Conservation (phyloP, 2,329 filamentous ascomycete genomes). For the Coleophoma cylindrospora region DNA sequence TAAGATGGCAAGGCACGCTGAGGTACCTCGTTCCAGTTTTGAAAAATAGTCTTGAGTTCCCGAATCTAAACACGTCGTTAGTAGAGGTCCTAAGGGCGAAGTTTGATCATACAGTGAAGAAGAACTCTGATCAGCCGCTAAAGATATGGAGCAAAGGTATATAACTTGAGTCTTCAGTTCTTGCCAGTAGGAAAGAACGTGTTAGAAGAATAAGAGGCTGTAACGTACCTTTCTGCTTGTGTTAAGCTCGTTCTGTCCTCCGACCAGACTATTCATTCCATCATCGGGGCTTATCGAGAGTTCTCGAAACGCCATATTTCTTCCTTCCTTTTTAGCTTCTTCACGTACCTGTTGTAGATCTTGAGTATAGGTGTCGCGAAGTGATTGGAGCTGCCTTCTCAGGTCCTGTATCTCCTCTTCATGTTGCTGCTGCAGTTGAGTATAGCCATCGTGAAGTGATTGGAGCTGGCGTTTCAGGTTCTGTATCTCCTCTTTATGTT, state of each 20-base stretch:
- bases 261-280: background rate
- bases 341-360: background rate
- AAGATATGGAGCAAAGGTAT: no score
- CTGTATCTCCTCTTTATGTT: background rate
- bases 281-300: slow-evolving; percentile 1
- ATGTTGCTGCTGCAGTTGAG: background rate
- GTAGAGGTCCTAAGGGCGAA: no score
- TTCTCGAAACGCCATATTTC: slow-evolving; percentile 4
- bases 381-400: background rate
- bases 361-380: background rate
- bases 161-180: no score
- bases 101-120: no score
- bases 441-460: background rate
- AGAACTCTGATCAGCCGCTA: no score
- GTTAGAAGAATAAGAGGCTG: no score
- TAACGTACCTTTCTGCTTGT: background rate
- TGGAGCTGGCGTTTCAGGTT: background rate
- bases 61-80: background rate
- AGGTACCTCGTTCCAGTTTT: slow-evolving; percentile 2
- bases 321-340: slow-evolving; percentile 1
- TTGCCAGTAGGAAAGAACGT: no score
- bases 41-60: slow-evolving; percentile 4
- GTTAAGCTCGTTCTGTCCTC: background rate
- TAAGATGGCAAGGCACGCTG: slow-evolving; percentile 5
- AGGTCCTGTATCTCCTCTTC: background rate